Conservation (phyloP, 140 eudicot species). For the Senecio squalidus region DNA sequence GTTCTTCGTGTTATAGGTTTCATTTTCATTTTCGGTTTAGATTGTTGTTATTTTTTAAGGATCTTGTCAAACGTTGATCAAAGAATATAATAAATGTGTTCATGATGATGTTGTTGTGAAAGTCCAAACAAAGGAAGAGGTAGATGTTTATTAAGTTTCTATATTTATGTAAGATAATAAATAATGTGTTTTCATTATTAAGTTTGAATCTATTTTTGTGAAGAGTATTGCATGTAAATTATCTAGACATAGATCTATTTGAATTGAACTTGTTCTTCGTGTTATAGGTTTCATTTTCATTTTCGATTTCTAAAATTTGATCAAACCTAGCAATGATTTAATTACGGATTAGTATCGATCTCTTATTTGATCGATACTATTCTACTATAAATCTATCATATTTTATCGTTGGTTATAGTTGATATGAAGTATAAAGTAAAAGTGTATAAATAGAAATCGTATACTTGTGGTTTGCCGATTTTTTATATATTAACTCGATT, state of each 20-base stretch:
- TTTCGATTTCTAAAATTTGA: neutral
- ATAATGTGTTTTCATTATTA: slow-evolving; percentile 14
- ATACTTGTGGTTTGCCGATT: no score
- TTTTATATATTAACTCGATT: no score
- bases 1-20: neutral
- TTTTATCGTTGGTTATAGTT: no score
- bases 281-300: neutral
- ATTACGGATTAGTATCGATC: no score
- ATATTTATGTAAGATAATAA: slow-evolving; percentile 18
- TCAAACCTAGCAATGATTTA: no score
- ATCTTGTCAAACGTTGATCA: slow-evolving; percentile 15
- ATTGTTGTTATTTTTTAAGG: neutral
- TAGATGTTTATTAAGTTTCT: slow-evolving; percentile 21
- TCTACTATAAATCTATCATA: no score
- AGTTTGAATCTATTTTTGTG: slow-evolving; percentile 9
- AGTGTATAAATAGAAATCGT: no score
- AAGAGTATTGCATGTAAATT: slow-evolving; percentile 18
- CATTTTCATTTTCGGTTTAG: neutral
- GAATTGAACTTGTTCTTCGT: neutral
- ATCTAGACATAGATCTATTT: slow-evolving; percentile 2
- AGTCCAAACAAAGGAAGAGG: slow-evolving; percentile 30
- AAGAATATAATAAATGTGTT: slow-evolving; percentile 18
- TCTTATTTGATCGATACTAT: no score
- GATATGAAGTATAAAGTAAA: no score
- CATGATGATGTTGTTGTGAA: slow-evolving; percentile 16